Percentiles rank a stretch among this genome's conserved stretches.
Evolutionary conservation across 768 basidiomycete genomes (phyloP).

Genomic region (Amanita molliuscula): DNA sequence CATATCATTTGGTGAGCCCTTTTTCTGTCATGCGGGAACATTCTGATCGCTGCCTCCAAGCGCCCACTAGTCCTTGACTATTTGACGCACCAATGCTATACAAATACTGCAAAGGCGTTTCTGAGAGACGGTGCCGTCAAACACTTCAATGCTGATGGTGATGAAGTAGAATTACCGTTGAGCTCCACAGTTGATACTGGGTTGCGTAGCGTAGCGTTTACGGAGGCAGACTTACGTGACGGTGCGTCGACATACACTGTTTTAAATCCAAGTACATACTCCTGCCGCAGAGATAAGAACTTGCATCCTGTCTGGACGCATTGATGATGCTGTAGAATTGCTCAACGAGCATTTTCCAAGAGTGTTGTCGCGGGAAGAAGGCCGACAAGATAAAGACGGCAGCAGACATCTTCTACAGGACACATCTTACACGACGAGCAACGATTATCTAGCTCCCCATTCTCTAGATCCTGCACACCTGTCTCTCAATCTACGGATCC

Average conservation of each 20-base stretch:
- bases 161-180: constrained; percentile 33
- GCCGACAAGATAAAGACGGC: neutral
- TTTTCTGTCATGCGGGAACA: constrained; percentile 1
- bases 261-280: neutral
- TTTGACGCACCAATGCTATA: constrained; percentile 64
- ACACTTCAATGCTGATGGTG: constrained; percentile 61
- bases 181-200: constrained; percentile 4
- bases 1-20: constrained; percentile 33
- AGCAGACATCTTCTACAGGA: neutral
- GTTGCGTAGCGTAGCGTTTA: neutral
- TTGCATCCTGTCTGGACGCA: constrained; percentile 64
- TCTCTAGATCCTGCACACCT: constrained; percentile 71
- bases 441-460: constrained; percentile 5
- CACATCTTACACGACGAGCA: constrained; percentile 8
- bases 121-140: constrained; percentile 49
- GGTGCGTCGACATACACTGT: neutral
- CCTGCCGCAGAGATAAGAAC: constrained; percentile 49
- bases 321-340: constrained; percentile 57
- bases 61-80: constrained; percentile 67
- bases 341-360: constrained; percentile 68
- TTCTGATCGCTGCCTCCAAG: constrained; percentile 22
- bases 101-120: constrained; percentile 62
- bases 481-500: constrained; percentile 76
- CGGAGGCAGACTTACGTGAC: constrained; percentile 1
- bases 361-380: constrained; percentile 31